phyloP scores from a whole-genome alignment of 2,329 filamentous ascomycete genomes.

The Beauveria bassiana region DNA sequence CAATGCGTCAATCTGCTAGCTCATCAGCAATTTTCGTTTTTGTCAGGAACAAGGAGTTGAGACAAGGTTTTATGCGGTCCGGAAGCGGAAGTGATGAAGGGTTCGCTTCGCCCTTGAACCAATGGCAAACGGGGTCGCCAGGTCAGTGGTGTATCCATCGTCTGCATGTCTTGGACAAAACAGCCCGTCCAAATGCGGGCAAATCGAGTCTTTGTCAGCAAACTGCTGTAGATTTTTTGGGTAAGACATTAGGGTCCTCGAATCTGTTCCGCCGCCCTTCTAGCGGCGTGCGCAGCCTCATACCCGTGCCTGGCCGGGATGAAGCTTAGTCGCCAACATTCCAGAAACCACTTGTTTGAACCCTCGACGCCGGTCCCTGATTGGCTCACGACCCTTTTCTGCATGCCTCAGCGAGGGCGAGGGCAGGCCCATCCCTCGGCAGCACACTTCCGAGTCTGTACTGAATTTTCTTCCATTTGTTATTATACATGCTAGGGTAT shows the following conservation, averaged over 20 bases:
- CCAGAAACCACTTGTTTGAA: not conserved
- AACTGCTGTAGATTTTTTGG: too few relatives aligned
- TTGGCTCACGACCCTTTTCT: slow-evolving; percentile 2
- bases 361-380: slow-evolving; percentile 1
- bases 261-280: too few relatives aligned
- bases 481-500: slow-evolving; percentile 4
- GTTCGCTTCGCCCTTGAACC: too few relatives aligned
- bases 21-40: not conserved
- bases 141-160: too few relatives aligned
- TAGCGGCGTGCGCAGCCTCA: not conserved
- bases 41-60: not conserved
- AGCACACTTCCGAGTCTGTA: too few relatives aligned
- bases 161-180: too few relatives aligned
- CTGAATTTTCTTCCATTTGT: not conserved
- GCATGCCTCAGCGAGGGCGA: slow-evolving; percentile 8
- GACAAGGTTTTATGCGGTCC: not conserved
- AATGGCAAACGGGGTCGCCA: too few relatives aligned
- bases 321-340: slow-evolving; percentile 1
- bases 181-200: too few relatives aligned
- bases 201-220: too few relatives aligned
- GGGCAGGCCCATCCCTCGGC: not conserved
- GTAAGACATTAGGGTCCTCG: too few relatives aligned
- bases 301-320: slow-evolving; percentile 1
- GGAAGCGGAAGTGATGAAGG: too few relatives aligned
- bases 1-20: not conserved